Evolutionary conservation across 768 basidiomycete species (phyloP).

Genomic region (Saitozyma podzolica): DNA sequence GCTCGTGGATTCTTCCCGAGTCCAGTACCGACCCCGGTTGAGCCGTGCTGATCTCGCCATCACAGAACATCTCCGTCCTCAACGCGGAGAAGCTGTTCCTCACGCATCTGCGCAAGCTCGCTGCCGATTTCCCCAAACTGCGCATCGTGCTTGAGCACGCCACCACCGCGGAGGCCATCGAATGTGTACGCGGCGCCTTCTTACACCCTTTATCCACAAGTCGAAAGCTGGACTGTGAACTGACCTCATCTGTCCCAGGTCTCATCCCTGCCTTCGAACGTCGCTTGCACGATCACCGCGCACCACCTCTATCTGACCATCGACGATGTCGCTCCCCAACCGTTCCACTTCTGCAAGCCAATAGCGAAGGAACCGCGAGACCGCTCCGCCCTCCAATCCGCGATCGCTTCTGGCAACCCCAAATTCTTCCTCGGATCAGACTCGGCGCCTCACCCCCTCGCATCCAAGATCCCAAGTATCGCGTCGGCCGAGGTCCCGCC

Average conservation of each 20-base stretch:
- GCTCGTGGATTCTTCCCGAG: too few species aligned
- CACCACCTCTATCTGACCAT: slow-evolving; percentile 93
- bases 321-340: slow-evolving; percentile 94
- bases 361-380: slow-evolving; percentile 96
- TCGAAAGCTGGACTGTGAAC: background rate
- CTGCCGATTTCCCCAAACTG: slow-evolving; percentile 78
- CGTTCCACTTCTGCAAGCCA: slow-evolving; percentile 96
- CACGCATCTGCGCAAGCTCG: slow-evolving; percentile 78
- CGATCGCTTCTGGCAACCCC: slow-evolving; percentile 76
- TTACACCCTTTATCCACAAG: background rate
- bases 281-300: slow-evolving; percentile 94
- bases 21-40: background rate
- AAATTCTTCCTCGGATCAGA: slow-evolving; percentile 98
- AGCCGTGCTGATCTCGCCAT: background rate
- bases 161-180: slow-evolving; percentile 21
- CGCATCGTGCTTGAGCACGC: slow-evolving; percentile 67
- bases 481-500: slow-evolving; percentile 30
- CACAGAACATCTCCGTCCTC: slow-evolving; percentile 77
- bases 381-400: slow-evolving; percentile 72
- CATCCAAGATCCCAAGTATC: slow-evolving; percentile 45
- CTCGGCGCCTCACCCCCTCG: slow-evolving; percentile 82
- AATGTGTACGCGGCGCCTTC: slow-evolving; percentile 4
- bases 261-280: slow-evolving; percentile 64
- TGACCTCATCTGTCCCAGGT: slow-evolving; percentile 32
- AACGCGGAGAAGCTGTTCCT: slow-evolving; percentile 91